These are phyloP conservation scores for Flaveria floridana DNA, from an alignment of 140 eudicot species.

Conservation along the genomic window DNA sequence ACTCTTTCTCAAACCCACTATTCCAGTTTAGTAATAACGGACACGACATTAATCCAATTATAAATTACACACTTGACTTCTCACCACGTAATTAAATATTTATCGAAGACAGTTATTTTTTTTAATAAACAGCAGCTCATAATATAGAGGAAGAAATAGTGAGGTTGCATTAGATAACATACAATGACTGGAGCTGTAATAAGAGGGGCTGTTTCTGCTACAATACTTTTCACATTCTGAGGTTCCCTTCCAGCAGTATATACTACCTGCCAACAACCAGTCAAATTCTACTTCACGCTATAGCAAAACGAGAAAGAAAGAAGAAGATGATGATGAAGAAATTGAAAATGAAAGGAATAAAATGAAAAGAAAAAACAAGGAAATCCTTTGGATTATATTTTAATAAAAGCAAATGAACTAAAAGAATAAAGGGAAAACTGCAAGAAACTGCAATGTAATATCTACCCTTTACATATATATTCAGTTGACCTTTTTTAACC, in stretches of 20 bases:
- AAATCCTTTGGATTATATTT: neutral
- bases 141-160: neutral
- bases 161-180: conserved; percentile 31
- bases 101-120: neutral
- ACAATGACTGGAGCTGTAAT: conserved; percentile 75
- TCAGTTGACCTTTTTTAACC: neutral
- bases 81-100: neutral
- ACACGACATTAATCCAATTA: neutral
- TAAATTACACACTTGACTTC: neutral
- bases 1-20: neutral
- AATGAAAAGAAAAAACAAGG: neutral
- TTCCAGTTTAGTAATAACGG: neutral
- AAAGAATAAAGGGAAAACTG: neutral
- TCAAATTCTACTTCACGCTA: neutral
- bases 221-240: conserved; percentile 55
- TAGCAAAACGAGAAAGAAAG: conserved; percentile 7
- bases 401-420: neutral
- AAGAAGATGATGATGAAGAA: neutral
- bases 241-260: conserved; percentile 95
- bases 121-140: neutral
- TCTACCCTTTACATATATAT: neutral
- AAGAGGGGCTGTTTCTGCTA: conserved; percentile 65
- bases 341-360: neutral
- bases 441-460: neutral
- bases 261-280: conserved; percentile 54